Evolutionary conservation across 2,329 filamentous ascomycete genomes (phyloP), one percentile per base, ranked within the genome.

Genomic region (Herpomyces periplanetae): DNA sequence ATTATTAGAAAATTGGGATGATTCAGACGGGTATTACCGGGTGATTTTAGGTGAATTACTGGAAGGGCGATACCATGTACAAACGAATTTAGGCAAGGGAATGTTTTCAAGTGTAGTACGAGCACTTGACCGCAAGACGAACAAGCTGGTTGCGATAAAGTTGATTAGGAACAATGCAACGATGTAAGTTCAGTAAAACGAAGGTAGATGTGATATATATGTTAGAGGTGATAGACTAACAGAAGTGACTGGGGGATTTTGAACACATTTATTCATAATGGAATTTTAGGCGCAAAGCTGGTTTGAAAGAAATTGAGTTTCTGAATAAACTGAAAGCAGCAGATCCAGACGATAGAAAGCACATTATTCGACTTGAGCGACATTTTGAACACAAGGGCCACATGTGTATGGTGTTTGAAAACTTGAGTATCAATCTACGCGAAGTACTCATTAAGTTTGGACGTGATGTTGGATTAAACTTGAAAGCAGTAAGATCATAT

Each of bases 51-150:
- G 75, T 31, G 80, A 96, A 42, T 44, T 91, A 19, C 49, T 96
- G 25, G 65, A 85, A 29, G 60, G 60, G 12, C 63, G 71, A 13
- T 91, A 91, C 37, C 66, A 80, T 34, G 57, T 96, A 13, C 63
- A 75, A 35, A 57, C 73, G 23, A 61, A 61, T 20, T 49, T 96
- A 10, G 80, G 80, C 26, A 71, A 68, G 38, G 80, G 80, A 30
- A 87, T 88, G 51, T 96, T 88, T 36, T 85, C 80, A 0, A 71
- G 69, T 5, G 80, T 96, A n/a, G 69, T 80, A 20, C 59, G 69
- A 26, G 80, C 80, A 10, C 50, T 55, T 25, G 73, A 88, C 37
- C 51, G 61, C 10, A 56, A 54, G 18, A 65, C 51, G 17, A 33
- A 31, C 22, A 52, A 54, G 28, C 37, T 64, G n/a, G 73, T 91